Conservation (phyloP, 1,284 basidiomycete genomes). For the Irpex sp. region DNA sequence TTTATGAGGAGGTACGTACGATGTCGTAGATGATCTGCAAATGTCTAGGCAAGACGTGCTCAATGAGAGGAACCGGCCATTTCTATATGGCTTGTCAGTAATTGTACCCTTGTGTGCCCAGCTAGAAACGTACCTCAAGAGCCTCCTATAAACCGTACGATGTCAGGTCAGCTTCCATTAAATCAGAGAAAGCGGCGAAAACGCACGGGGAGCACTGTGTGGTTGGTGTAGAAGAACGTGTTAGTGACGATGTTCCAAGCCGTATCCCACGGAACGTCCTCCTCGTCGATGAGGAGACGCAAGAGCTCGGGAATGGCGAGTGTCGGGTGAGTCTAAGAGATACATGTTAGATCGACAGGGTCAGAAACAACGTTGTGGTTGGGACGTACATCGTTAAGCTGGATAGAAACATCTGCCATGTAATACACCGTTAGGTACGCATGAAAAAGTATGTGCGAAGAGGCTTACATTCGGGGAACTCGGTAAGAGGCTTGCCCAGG, state of each 20-base stretch:
- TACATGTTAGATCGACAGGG: neutral
- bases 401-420: slow-evolving; percentile 73
- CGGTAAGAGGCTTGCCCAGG: slow-evolving; percentile 65
- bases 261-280: slow-evolving; percentile 76
- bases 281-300: slow-evolving; percentile 86
- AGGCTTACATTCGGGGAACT: slow-evolving; percentile 75
- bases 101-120: neutral
- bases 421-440: neutral
- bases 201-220: slow-evolving; percentile 76
- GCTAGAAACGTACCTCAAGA: slow-evolving; percentile 37
- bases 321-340: slow-evolving; percentile 81
- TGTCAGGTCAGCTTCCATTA: neutral
- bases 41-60: slow-evolving; percentile 80
- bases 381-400: slow-evolving; percentile 72
- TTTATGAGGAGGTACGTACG: slow-evolving; percentile 38
- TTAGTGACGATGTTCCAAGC: slow-evolving; percentile 88
- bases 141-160: slow-evolving; percentile 48
- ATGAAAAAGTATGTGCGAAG: neutral
- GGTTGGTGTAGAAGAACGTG: slow-evolving; percentile 93
- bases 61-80: slow-evolving; percentile 84
- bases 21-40: slow-evolving; percentile 92
- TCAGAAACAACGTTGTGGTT: too few species aligned
- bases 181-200: neutral
- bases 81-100: slow-evolving; percentile 50
- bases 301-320: slow-evolving; percentile 92